Evolutionary conservation across 176 grass and related monocot species (phyloP).

Genomic region (Cenchrus purpureus): DNA sequence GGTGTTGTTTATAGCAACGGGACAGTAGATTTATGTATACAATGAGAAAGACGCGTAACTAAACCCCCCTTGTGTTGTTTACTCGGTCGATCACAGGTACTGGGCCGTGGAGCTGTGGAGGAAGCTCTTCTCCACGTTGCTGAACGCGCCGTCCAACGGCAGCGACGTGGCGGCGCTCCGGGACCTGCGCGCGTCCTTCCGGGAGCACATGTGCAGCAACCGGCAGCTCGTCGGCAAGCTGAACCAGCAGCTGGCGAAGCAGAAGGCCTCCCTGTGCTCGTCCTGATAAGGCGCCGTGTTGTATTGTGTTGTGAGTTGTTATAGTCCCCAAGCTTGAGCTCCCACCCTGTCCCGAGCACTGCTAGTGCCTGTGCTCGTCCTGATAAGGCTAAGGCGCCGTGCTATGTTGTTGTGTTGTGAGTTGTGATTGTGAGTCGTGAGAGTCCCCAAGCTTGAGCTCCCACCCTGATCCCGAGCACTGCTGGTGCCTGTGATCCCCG

Average conservation of each 20-base stretch:
- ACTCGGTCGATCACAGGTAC: conserved; percentile 54
- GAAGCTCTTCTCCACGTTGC: conserved; percentile 69
- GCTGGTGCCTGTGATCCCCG: conserved; percentile 13
- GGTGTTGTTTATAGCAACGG: neutral
- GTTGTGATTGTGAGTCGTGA: neutral
- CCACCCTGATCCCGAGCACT: neutral
- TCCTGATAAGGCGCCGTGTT: conserved; percentile 40
- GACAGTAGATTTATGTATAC: neutral
- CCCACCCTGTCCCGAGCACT: neutral
- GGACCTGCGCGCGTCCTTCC: conserved; percentile 69
- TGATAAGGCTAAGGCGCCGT: conserved; percentile 28
- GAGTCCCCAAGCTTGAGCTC: neutral
- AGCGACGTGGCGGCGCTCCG: conserved; percentile 60
- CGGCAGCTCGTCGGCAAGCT: conserved; percentile 61
- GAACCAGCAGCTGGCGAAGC: conserved; percentile 69
- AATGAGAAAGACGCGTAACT: neutral
- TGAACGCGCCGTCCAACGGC: conserved; percentile 63
- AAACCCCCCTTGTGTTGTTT: neutral
- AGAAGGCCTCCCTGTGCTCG: conserved; percentile 74
- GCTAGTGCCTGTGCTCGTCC: conserved; percentile 35
- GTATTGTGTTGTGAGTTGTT: neutral
- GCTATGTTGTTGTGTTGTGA: too few species aligned
- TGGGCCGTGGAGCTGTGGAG: conserved; percentile 81
- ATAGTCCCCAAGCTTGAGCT: neutral
- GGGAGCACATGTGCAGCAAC: conserved; percentile 65